Conservation (phyloP, 345 rosid genomes). For the Eucalyptus decipiens region DNA sequence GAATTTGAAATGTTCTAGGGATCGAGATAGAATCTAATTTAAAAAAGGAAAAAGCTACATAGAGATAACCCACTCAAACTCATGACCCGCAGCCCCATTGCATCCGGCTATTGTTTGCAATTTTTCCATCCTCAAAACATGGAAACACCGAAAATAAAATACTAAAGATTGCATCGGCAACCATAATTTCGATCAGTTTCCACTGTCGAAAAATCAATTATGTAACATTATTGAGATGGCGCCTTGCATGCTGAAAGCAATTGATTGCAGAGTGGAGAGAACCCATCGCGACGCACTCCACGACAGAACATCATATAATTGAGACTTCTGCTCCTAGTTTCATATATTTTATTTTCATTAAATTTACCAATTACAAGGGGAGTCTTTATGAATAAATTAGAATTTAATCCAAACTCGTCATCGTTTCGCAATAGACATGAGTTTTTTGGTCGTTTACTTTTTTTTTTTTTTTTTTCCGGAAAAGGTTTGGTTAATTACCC, state of each 20-base stretch:
- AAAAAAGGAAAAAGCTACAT: not conserved
- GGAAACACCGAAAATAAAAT: not conserved
- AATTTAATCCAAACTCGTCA: not conserved
- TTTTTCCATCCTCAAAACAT: not conserved
- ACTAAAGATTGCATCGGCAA: not conserved
- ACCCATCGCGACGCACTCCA: not conserved
- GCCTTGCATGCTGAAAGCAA: not conserved
- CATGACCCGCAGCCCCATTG: not conserved
- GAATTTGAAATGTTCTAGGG: not conserved
- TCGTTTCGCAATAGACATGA: not conserved
- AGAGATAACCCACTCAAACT: not conserved
- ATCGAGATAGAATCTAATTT: not conserved
- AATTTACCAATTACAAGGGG: not conserved
- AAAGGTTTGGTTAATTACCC: not conserved
- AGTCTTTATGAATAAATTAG: not conserved
- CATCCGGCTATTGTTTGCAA: not conserved
- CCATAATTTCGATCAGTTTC: not conserved
- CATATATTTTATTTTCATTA: not conserved
- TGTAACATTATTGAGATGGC: not conserved
- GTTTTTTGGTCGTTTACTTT: not conserved
- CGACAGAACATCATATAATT: not conserved
- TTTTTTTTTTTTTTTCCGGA: accelerated
- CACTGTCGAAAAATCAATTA: not conserved
- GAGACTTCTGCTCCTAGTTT: not conserved
- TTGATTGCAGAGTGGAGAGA: not conserved